Percentiles rank a stretch among this genome's conserved stretches.
phyloP scores from a whole-genome alignment of 768 basidiomycete genomes.

The Lactarius hatsudake region DNA sequence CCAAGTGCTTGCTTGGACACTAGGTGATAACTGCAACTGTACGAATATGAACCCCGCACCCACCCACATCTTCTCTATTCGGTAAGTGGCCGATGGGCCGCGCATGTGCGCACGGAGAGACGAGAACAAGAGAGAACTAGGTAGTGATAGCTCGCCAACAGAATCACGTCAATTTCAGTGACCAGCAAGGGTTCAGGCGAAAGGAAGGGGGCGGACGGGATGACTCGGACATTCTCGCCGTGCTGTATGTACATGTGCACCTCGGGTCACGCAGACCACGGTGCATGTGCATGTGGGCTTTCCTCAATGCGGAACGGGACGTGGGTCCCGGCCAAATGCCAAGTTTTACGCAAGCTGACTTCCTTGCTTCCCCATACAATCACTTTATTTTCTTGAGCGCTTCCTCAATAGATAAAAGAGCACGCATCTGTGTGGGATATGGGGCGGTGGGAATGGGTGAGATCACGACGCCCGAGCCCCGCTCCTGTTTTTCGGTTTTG shows the following conservation, averaged over 20 bases:
- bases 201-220: background rate
- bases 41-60: too few relatives aligned
- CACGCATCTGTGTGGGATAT: background rate
- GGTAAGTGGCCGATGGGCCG: background rate
- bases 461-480: background rate
- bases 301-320: background rate
- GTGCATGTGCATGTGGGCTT: background rate
- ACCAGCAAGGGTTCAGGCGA: background rate
- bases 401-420: background rate
- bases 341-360: background rate
- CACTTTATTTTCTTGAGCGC: background rate
- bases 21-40: too few relatives aligned
- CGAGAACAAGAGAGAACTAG: too few relatives aligned
- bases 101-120: too few relatives aligned
- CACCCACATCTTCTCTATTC: background rate
- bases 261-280: background rate
- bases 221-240: background rate
- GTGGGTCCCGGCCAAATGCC: background rate
- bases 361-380: background rate
- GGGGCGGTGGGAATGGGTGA: background rate
- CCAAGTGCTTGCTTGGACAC: background rate
- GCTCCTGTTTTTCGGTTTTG: background rate
- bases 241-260: background rate
- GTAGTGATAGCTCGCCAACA: too few relatives aligned
- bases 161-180: too few relatives aligned